A percentile compares a stretch with the other conserved stretches of the same genome.
Evolutionary conservation across 495 filamentous ascomycete species (phyloP).

Genomic region (Aspergillus biplanus): DNA sequence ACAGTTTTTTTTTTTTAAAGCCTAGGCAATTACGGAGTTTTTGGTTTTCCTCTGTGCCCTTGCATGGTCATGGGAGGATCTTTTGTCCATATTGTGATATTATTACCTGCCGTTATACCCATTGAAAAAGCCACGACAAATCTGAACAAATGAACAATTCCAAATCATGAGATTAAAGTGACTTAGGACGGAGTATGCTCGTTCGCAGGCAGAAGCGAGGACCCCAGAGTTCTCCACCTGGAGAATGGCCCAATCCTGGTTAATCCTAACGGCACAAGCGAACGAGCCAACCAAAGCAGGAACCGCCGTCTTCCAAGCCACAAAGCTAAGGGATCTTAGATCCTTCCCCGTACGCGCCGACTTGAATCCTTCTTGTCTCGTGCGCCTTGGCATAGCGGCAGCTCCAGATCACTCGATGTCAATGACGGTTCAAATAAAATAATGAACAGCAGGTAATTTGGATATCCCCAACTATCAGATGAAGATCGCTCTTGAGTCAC

Average conservation of each 20-base stretch:
- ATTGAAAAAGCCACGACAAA: background rate
- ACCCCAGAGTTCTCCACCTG: too few relatives aligned
- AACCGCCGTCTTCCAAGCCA: slow-evolving; percentile 4
- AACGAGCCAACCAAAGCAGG: slow-evolving; percentile 1
- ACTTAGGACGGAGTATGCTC: too few relatives aligned
- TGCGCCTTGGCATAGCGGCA: too few relatives aligned
- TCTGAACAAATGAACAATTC: background rate
- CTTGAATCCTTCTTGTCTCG: too few relatives aligned
- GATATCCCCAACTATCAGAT: too few relatives aligned
- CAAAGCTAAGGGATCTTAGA: slow-evolving; percentile 3
- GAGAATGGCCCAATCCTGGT: background rate
- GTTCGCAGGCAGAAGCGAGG: too few relatives aligned
- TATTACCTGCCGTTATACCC: background rate
- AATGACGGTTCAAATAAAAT: too few relatives aligned
- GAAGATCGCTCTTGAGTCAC: too few relatives aligned
- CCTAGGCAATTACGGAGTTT: too few relatives aligned
- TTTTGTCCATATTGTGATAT: background rate
- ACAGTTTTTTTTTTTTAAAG: background rate
- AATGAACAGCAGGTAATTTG: too few relatives aligned
- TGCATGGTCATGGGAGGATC: background rate
- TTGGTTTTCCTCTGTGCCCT: background rate
- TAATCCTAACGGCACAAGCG: background rate
- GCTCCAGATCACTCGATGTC: too few relatives aligned
- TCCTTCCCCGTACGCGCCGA: too few relatives aligned
- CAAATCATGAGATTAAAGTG: slow-evolving; percentile 9